These are phyloP conservation scores for Astrothelium macrocarpum DNA, from an alignment of 495 filamentous ascomycete genomes.

Conservation along the genomic window DNA sequence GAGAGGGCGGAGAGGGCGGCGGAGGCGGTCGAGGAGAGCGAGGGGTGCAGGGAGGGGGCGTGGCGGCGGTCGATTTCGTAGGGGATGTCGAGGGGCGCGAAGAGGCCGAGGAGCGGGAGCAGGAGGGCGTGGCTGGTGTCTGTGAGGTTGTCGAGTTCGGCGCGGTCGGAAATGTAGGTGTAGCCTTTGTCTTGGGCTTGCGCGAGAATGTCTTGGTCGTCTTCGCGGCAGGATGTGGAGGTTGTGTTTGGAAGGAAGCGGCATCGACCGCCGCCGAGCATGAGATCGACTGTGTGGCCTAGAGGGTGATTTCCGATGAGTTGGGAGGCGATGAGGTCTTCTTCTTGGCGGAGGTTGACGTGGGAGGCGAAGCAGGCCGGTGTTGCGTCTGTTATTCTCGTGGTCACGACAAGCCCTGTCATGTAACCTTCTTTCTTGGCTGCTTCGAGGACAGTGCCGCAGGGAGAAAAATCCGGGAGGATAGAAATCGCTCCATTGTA, in stretches of 20 bases:
- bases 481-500: constrained; percentile 95
- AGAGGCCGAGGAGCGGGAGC: constrained; percentile 80
- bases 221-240: constrained; percentile 63
- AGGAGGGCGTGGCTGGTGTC: constrained; percentile 57
- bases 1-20: constrained; percentile 70
- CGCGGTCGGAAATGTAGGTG: constrained; percentile 60
- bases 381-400: constrained; percentile 92
- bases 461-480: constrained; percentile 72
- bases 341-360: constrained; percentile 65
- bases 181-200: constrained; percentile 66
- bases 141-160: constrained; percentile 71
- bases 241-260: constrained; percentile 81
- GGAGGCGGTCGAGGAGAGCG: constrained; percentile 81
- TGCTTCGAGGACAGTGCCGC: constrained; percentile 89
- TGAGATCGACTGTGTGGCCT: constrained; percentile 77
- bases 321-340: constrained; percentile 86
- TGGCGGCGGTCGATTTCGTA: constrained; percentile 82
- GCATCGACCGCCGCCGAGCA: constrained; percentile 86
- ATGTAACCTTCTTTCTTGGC: constrained; percentile 84
- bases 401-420: constrained; percentile 92
- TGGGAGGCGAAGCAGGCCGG: constrained; percentile 92
- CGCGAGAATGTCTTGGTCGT: constrained; percentile 59
- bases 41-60: constrained; percentile 72
- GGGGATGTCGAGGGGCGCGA: constrained; percentile 75
- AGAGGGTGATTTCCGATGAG: constrained; percentile 74